Percentiles rank a stretch among this genome's conserved stretches.
phyloP scores from a whole-genome alignment of 2,329 filamentous ascomycete genomes.

The Cordyceps pruinosa region DNA sequence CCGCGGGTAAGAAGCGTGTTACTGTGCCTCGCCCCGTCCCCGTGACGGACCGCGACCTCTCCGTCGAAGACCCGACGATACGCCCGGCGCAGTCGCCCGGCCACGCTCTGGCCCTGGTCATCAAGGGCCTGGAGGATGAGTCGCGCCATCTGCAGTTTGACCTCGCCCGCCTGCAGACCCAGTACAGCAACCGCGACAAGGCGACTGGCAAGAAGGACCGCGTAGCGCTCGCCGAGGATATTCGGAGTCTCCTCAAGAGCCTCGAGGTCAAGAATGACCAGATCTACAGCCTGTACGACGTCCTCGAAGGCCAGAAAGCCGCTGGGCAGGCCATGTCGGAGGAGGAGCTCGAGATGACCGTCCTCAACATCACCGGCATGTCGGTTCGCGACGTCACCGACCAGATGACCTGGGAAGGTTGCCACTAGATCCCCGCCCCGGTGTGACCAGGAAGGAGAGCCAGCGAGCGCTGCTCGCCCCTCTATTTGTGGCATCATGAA shows the following conservation, averaged over 20 bases:
- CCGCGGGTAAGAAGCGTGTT: conserved; percentile 49
- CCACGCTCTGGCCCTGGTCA: conserved; percentile 70
- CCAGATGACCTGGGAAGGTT: conserved; percentile 36
- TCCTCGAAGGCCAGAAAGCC: conserved; percentile 70
- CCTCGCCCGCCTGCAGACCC: conserved; percentile 52
- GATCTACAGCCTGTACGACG: conserved; percentile 77
- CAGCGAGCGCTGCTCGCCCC: too few species aligned
- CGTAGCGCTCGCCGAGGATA: conserved; percentile 51
- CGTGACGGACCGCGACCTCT: conserved; percentile 53
- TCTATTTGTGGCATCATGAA: conserved; percentile 2
- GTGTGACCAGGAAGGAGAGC: background rate
- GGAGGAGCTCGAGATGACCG: conserved; percentile 57
- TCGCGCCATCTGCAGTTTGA: conserved; percentile 67
- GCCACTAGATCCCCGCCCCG: conserved; percentile 20
- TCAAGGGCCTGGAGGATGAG: conserved; percentile 77
- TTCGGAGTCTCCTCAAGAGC: conserved; percentile 53
- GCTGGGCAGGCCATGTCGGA: conserved; percentile 56
- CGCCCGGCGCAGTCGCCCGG: conserved; percentile 64
- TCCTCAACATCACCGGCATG: conserved; percentile 34
- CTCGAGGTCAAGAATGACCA: conserved; percentile 71
- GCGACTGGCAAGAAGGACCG: conserved; percentile 59
- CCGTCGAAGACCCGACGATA: conserved; percentile 46
- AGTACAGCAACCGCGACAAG: conserved; percentile 62
- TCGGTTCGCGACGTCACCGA: conserved; percentile 29
- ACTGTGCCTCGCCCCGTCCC: conserved; percentile 58